Percentiles rank a stretch among this genome's conserved stretches.
phyloP scores from a whole-genome alignment of 2,329 filamentous ascomycete species.

The Xylariales sp. region DNA sequence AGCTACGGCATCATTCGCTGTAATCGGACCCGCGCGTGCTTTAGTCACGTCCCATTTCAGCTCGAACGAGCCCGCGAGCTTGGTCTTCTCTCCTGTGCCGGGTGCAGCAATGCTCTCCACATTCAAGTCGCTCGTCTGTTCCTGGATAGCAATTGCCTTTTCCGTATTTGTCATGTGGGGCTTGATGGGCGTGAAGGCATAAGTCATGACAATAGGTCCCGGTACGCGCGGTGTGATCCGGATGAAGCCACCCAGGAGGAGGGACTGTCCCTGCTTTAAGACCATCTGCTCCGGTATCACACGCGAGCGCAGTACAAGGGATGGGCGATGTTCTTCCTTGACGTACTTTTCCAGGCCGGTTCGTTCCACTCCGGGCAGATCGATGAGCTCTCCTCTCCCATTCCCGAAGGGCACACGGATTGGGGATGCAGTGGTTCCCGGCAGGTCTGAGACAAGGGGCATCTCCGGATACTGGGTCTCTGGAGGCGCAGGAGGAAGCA shows the following conservation, averaged over 20 bases:
- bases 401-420: constrained; percentile 88
- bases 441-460: constrained; percentile 79
- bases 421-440: constrained; percentile 91
- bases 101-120: constrained; percentile 61
- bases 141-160: constrained; percentile 73
- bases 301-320: constrained; percentile 74
- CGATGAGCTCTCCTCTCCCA: constrained; percentile 84
- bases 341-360: constrained; percentile 70
- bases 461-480: constrained; percentile 77
- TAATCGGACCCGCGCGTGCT: constrained; percentile 68
- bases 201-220: constrained; percentile 66
- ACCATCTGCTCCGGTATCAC: constrained; percentile 67
- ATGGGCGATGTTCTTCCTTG: constrained; percentile 56
- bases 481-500: constrained; percentile 71
- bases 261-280: constrained; percentile 71
- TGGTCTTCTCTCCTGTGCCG: constrained; percentile 52
- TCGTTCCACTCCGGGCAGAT: constrained; percentile 80
- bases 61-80: constrained; percentile 68
- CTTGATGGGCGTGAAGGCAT: constrained; percentile 77
- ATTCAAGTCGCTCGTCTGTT: constrained; percentile 53
- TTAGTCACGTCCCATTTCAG: constrained; percentile 82
- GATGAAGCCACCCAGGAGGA: constrained; percentile 81
- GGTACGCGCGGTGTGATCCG: constrained; percentile 73
- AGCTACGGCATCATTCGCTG: constrained; percentile 56
- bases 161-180: constrained; percentile 73